Base-by-base conservation (phyloP, 257 asterid genomes). In the Solanum pimpinellifolium region DNA sequence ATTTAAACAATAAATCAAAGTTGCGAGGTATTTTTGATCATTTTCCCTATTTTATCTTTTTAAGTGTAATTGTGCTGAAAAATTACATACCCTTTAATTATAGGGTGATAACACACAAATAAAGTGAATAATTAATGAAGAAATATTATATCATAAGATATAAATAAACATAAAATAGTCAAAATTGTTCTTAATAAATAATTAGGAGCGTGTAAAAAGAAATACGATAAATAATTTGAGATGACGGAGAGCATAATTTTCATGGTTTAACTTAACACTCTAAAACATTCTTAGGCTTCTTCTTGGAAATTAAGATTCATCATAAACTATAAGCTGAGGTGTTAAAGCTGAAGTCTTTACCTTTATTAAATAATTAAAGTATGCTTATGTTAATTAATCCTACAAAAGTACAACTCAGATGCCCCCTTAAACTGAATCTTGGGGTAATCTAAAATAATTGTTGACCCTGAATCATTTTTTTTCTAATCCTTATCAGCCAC, bases 361-460 rank as follows among this genome's bases (percentile, higher is more conserved):
- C 65, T 56, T 18, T 52, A 52, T 52, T 56, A 18, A 18, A 56
- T 77, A 18, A 52, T 44, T 25, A 44, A 25, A 44, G 84, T 27
- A 15, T 25, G 39, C 39, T 11, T 44, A 25, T 77, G 84, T 25
- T 42, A 27, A 75, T 41, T 21, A 12, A 77, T 77, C 84, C 84
- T 77, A 77, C 35, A 33, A 33, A 33, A 33, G 35, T 33, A 33
- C 5, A 33, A 31, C 87, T 93, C 68, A 87, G 92, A 69, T 92
- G 94, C 35, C 93, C 97, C 90, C 91, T 92, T 95, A 90, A 91
- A 33, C 4, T 94, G 96, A 93, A 93, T 93, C 97, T 94, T 91
- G 94, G 92, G 95, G 87, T 92, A 93, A 42, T 91, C 90, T 88
- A 86, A 2, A 87, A 88, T 84, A 90, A 93, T 89, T 89, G 91